Evolutionary conservation across 805 yeast species (phyloP).

Genomic region (Priceomyces castillae): DNA sequence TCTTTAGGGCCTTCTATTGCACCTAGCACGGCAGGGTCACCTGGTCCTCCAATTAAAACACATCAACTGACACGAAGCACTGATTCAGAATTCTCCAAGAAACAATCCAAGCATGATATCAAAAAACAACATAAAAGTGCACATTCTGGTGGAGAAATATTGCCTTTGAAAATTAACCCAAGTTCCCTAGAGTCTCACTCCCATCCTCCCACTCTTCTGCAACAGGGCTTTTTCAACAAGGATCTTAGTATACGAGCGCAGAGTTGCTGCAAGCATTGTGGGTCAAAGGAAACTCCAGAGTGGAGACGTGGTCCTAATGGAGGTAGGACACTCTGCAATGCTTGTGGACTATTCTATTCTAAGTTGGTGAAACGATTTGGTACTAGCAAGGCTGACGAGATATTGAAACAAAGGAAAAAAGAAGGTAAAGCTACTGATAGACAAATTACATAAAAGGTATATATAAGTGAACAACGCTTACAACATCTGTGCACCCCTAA

Average conservation of each 20-base stretch:
- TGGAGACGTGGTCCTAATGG: constrained; percentile 93
- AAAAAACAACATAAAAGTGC: too few relatives aligned
- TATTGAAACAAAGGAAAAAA: constrained; percentile 24
- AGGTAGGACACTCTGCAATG: constrained; percentile 79
- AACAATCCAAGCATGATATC: too few relatives aligned
- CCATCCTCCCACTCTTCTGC: neutral
- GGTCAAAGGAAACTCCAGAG: constrained; percentile 76
- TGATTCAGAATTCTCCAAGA: neutral
- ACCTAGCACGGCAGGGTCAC: neutral
- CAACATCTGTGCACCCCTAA: too few relatives aligned
- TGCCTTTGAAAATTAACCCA: constrained; percentile 8
- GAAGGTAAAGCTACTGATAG: constrained; percentile 19
- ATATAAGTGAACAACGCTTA: too few relatives aligned
- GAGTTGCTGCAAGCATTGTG: constrained; percentile 54
- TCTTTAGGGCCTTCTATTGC: neutral
- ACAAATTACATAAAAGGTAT: constrained; percentile 12
- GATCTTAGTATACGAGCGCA: constrained; percentile 16
- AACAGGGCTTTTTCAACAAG: constrained; percentile 14
- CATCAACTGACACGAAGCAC: neutral
- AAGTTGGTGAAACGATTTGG: constrained; percentile 55
- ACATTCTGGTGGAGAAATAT: constrained; percentile 9
- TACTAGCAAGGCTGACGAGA: constrained; percentile 35
- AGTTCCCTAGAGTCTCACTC: constrained; percentile 2
- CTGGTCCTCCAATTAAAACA: neutral
- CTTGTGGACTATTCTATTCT: constrained; percentile 80